Base-by-base conservation (phyloP, 2,329 filamentous ascomycete genomes). In the Cryphonectria naterciae region DNA sequence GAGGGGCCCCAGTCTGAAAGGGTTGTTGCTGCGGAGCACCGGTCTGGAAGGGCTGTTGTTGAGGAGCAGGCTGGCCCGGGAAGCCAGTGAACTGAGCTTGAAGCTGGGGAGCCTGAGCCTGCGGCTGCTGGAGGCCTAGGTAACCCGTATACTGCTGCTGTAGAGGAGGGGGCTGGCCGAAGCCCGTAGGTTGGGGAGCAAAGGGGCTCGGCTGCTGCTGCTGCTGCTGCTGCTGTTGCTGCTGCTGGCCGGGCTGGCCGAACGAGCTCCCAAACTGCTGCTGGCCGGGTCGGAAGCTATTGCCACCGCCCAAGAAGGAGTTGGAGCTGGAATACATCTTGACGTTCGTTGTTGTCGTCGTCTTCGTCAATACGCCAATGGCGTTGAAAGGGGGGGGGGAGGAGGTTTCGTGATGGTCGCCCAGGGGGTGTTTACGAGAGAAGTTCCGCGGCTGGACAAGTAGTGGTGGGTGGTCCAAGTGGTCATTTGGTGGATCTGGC, bases 301-400 rank as follows among this genome's bases (percentile, higher is more conserved):
- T 93, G 81, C 87, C 88, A 83, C 91, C 92, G 82, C 94, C 94
- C 78, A 97, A 84, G 82, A 91, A 98, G 74, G 93, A 91, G 85
- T 93, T 97, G 75, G 93, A 93, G 80, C 92, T 93, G 75, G 94
- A 96, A 84, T 93, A 98, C 95, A 98, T 98, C 82, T 78, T 73
- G 74, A 72, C 65, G 63, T 56, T 39, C 15, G 19, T 39, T n/a
- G 41, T 25, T n/a, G 52, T 37, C 10, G 11, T 35, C 7, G 61
- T 41, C 41, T 63, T 54, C 66, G 63, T 52, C 69, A 49, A 54
- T 63, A 64, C 56, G 41, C 52, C 41, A 41, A 49, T 39, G 43
- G 41, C 65, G 68, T 62, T 10, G 37, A 41, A 43, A 25, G 17
- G 52, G 22, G 39, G 35, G 7, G 6, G 4, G 43, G 5, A 49